Percentiles rank a stretch among this genome's conserved stretches.
These are phyloP conservation scores for Zasmidium cellare DNA, from an alignment of 2,329 filamentous ascomycete genomes.

Conservation along the genomic window DNA sequence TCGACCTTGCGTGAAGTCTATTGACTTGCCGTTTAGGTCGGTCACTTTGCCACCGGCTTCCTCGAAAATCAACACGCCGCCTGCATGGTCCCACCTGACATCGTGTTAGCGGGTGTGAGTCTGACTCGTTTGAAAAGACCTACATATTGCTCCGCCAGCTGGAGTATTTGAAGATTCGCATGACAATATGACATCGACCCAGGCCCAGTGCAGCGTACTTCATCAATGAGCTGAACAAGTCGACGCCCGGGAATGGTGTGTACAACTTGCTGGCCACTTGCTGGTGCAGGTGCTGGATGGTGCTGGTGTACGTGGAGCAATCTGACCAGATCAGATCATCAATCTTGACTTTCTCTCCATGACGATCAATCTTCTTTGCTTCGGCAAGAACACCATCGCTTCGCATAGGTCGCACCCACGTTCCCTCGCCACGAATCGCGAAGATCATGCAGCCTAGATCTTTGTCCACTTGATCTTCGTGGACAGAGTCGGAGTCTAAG, in stretches of 20 bases:
- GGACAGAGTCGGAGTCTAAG: slow-evolving; percentile 44
- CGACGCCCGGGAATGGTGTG: slow-evolving; percentile 49
- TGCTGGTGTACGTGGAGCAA: slow-evolving; percentile 42
- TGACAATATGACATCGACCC: slow-evolving; percentile 20
- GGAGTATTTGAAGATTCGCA: slow-evolving; percentile 25
- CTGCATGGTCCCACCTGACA: slow-evolving; percentile 54
- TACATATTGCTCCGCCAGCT: slow-evolving; percentile 42
- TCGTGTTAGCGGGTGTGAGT: not conserved
- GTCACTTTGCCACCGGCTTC: slow-evolving; percentile 54
- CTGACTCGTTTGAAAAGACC: slow-evolving; percentile 31
- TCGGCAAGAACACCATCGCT: slow-evolving; percentile 14
- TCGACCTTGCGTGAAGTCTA: slow-evolving; percentile 44
- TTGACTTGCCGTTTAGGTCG: slow-evolving; percentile 51
- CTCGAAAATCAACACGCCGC: slow-evolving; percentile 52
- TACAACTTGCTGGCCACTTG: slow-evolving; percentile 41
- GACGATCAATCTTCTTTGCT: slow-evolving; percentile 17
- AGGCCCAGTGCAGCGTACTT: slow-evolving; percentile 30
- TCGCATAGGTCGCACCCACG: slow-evolving; percentile 34
- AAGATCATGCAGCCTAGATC: slow-evolving; percentile 48
- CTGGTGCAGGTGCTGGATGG: slow-evolving; percentile 39
- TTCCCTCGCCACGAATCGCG: slow-evolving; percentile 49
- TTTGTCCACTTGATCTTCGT: slow-evolving; percentile 47
- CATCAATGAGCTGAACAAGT: slow-evolving; percentile 56
- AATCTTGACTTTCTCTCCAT: slow-evolving; percentile 23
- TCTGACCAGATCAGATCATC: slow-evolving; percentile 49